A percentile compares a stretch with the other conserved stretches of the same genome.
phyloP scores from a whole-genome alignment of 1,284 basidiomycete genomes.

The Chondrostereum purpureum region DNA sequence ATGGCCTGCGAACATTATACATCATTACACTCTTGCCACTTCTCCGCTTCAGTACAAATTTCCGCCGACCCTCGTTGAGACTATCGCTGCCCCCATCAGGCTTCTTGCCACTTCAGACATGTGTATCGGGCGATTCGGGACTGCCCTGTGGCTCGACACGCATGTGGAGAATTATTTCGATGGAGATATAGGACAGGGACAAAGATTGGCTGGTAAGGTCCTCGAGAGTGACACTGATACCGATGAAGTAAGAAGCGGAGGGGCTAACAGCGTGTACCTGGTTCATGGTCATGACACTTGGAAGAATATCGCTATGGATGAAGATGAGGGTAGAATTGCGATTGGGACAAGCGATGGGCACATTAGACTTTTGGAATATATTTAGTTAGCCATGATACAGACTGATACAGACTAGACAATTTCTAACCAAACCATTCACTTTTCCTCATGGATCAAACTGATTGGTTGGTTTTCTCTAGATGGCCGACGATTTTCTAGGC shows the following conservation, averaged over 20 bases:
- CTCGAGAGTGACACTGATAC: conserved; percentile 17
- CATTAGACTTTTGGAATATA: conserved; percentile 46
- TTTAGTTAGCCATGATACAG: too few species aligned
- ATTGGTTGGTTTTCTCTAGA: too few species aligned
- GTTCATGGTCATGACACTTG: conserved; percentile 42
- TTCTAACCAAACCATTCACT: conserved; percentile 1
- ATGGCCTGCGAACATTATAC: conserved; percentile 63
- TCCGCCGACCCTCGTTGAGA: conserved; percentile 30
- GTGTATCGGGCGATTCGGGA: conserved; percentile 51
- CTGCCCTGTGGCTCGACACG: conserved; percentile 58
- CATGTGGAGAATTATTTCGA: conserved; percentile 45
- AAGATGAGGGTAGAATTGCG: conserved; percentile 53
- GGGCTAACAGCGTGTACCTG: conserved; percentile 38
- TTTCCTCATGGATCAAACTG: neutral
- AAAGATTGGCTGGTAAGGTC: conserved; percentile 44
- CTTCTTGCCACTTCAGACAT: conserved; percentile 50
- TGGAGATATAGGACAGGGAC: conserved; percentile 38
- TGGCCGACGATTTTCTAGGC: too few species aligned
- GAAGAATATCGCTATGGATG: conserved; percentile 48
- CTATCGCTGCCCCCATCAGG: conserved; percentile 53
- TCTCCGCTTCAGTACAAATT: conserved; percentile 40
- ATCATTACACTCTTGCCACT: conserved; percentile 48
- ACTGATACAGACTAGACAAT: too few species aligned
- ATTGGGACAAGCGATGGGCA: conserved; percentile 43
- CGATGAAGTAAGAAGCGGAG: conserved; percentile 19